Base-by-base conservation (phyloP, 768 basidiomycete genomes). In the Lentinula guzmanii region DNA sequence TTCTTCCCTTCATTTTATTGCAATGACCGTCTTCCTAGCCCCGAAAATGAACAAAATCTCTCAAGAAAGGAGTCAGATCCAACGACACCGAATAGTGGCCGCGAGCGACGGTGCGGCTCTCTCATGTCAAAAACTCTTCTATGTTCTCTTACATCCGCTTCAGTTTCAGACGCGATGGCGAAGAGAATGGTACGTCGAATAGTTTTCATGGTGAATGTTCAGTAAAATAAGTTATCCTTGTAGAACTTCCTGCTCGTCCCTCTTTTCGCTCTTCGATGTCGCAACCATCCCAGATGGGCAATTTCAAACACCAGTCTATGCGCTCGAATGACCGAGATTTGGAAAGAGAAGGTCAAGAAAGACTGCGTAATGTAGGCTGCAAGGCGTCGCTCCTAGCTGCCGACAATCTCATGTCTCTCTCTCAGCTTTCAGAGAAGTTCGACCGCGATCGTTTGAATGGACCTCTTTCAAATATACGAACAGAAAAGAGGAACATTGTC, bases 221-320 rank as follows among this genome's bases (percentile, higher is more conserved):
- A 52, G 62, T 18, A 33, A 61, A 46, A 39, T 28, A 43, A 39
- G 52, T 56, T 50, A 65, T 61, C 34, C 41, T n/a, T 28, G 16
- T 56, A 82, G 83, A 86, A 73, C 72, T 79, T 57, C 72, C 84
- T 50, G 68, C 83, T 10, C 81, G 91, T 61, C 82, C 88, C 28
- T 80, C 85, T 6, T 93, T 91, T 69, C 84, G 90, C 34, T 81
- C 90, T 11, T 78, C 84, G 13, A 76, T 89, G 53, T 83, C 89
- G 28, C 91, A 94, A 67, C 90, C 91, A 31, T 91, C 92, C 39
- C 91, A 93, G 75, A 94, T 94, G 92, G 92, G 92, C 52, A 93
- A 92, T 70, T 94, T 94, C 73, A 90, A 91, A 70, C 92, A 93
- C 68, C 92, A 94, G 66, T 91, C 91, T 10, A 74, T 88, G 66